phyloP scores from a whole-genome alignment of 2,329 filamentous ascomycete genomes.

The Aspergillus sp. region DNA sequence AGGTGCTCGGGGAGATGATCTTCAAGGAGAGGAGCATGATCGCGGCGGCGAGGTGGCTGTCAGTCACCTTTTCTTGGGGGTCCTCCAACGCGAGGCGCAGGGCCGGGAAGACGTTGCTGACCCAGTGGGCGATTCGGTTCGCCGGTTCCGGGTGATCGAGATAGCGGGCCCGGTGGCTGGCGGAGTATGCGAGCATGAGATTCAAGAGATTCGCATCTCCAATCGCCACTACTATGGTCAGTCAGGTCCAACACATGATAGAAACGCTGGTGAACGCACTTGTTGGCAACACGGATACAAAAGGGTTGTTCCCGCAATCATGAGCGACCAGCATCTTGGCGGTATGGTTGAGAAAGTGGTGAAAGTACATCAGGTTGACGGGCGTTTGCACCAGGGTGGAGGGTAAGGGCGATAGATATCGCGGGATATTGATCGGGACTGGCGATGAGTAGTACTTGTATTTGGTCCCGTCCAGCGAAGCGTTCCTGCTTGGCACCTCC shows the following conservation, averaged over 20 bases:
- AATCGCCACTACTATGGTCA: constrained; percentile 47
- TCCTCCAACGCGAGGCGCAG: constrained; percentile 66
- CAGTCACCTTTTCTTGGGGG: constrained; percentile 62
- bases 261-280: constrained; percentile 46
- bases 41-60: constrained; percentile 73
- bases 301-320: constrained; percentile 61
- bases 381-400: constrained; percentile 64
- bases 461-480: constrained; percentile 52
- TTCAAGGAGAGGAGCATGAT: constrained; percentile 84
- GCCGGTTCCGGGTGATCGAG: constrained; percentile 71
- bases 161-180: constrained; percentile 76
- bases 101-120: constrained; percentile 67
- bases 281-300: constrained; percentile 60
- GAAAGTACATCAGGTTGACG: constrained; percentile 76
- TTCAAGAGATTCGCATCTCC: constrained; percentile 63
- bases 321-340: constrained; percentile 65
- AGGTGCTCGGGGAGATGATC: constrained; percentile 78
- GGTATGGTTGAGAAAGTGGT: constrained; percentile 77
- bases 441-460: constrained; percentile 70
- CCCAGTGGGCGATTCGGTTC: constrained; percentile 76
- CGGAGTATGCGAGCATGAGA: constrained; percentile 76
- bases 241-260: constrained; percentile 29
- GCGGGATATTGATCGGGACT: constrained; percentile 63
- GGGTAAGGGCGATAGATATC: constrained; percentile 57
- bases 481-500: background rate